Base-by-base conservation (phyloP, 306 rosid genomes). In the Citrullus mucosospermus region DNA sequence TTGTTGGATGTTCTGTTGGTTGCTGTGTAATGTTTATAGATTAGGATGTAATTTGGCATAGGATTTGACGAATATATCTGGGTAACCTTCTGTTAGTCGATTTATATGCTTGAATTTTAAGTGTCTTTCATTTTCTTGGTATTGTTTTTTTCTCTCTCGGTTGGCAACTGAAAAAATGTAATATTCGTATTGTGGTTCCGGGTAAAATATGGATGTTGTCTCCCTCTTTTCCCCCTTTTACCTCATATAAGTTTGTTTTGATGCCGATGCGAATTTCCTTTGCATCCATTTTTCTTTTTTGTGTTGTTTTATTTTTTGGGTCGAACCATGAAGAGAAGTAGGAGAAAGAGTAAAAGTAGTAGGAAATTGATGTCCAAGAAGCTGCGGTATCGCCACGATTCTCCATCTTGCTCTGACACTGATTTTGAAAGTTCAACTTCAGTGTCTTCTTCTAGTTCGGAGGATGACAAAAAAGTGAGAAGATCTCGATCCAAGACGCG, bases 361-460 rank as follows among this genome's bases (percentile, higher is more conserved):
- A 80, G 79, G 87, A 89, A 79, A 81, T 9, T 54, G 80, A 85
- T 82, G 86, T 86, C 93, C 79, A 95, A 87, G 97, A 92, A 86
- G 89, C 86, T 80, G 86, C 87, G 76, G 70, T 79, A 28, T 17
- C 87, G 34, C 13, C 84, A 84, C 79, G 88, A 80, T 36, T 90
- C 93, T 76, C 74, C 69, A 80, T 88, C 88, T 34, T 75, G 71
- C 73, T 81, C 82, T n/a, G 91, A 82, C 39, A 81, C 85, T 75
- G 93, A 85, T 86, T 88, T 89, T 6, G 84, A 75, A 66, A 80
- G 82, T 75, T 82, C 86, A 50, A 73, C 80, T 41, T 78, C 87
- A 25, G 80, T 76, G 17, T 80, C 83, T 6, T 84, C 88, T 65
- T 87, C 91, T 82, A 72, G 91, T 79, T 83, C 90, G 57, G 92